Base-by-base conservation (phyloP, 768 basidiomycete species). In the Chalciporus piperatus region DNA sequence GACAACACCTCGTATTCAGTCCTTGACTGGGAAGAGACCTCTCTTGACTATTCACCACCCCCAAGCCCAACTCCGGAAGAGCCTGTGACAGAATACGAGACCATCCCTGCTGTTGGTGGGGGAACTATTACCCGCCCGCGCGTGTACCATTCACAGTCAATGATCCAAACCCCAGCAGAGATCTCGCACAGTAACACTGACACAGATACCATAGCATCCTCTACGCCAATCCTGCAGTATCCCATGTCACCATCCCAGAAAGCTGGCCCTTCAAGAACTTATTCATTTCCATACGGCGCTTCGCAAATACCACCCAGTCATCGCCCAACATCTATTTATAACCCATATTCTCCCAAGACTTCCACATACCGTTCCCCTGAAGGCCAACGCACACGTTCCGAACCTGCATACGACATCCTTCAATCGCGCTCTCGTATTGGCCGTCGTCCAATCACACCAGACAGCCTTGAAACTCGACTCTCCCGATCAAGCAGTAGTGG, bases 41-140 rank as follows among this genome's bases (percentile, higher is more conserved):
- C 77, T 1, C 73, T 80, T 2, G 75, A 76, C 33, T 67, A 72
- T 54, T 70, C 76, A 5, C 71, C 81, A 17, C 74, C 73, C 3
- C 63, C 70, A n/a, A 81, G 79, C 42, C 63, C 74, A 22, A 56
- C 61, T 8, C 65, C 73, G 41, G 74, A 74, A 41, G 76, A 79
- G 48, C 68, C 72, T 17, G 65, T 78, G 37, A 69, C 76, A 11
- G 89, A 91, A 62, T 94, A 87, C 68, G 92, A 96, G 65, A 87
- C 88, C 1, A 83, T 94, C 32, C 92, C 94, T 12, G 94, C 95
- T 3, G 87, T 97, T 4, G 94, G 95, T 16, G 93, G 93, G 13
- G 94, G 94, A 0, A 85, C 81, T 1, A 81, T 97, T 58, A 87
- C 87, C 10, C 83, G 92, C 13, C 95, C 95, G 1, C 76, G 93